Evolutionary conservation across 208 protist genomes (phyloP).

Genomic region (Angomonas desouzai): DNA sequence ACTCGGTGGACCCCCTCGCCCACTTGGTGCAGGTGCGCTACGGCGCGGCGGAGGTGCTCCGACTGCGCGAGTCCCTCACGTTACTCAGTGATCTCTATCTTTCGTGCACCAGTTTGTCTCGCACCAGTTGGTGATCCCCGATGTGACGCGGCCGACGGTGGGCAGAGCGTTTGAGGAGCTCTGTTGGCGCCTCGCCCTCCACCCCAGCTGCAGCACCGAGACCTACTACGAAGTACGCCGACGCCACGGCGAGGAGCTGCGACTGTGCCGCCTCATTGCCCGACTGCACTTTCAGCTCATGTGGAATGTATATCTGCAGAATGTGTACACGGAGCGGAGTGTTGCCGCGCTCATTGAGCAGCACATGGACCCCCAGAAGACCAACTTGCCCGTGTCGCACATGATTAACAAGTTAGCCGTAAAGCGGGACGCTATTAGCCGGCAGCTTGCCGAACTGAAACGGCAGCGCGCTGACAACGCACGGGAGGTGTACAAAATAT

Average conservation of each 20-base stretch:
- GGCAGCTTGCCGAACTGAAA: constrained; percentile 34
- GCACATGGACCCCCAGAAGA: constrained; percentile 56
- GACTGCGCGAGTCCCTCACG: constrained; percentile 60
- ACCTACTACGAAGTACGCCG: constrained; percentile 57
- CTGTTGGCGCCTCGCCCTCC: constrained; percentile 55
- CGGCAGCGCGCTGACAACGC: constrained; percentile 71
- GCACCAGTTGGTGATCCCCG: constrained; percentile 31
- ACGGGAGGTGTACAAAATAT: constrained; percentile 74
- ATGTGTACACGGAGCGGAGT: constrained; percentile 56
- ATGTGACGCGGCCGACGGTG: constrained; percentile 38
- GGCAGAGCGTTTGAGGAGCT: constrained; percentile 46
- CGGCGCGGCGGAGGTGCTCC: constrained; percentile 50
- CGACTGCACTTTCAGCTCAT: constrained; percentile 44
- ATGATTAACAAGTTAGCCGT: constrained; percentile 61
- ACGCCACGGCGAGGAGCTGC: constrained; percentile 49
- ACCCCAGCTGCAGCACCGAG: constrained; percentile 46
- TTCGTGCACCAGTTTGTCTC: constrained; percentile 56
- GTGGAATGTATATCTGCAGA: constrained; percentile 68
- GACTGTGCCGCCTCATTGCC: constrained; percentile 45
- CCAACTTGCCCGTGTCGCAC: constrained; percentile 49
- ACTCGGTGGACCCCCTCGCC: constrained; percentile 71
- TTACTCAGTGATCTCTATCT: constrained; percentile 66
- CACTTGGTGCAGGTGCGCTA: constrained; percentile 67
- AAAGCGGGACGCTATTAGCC: constrained; percentile 34
- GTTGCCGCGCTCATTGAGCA: constrained; percentile 48